A percentile compares a stretch with the other conserved stretches of the same genome.
Conservation (phyloP, 192 early-diverging fungal species). For the Jimgerdemannia flammicorona region DNA sequence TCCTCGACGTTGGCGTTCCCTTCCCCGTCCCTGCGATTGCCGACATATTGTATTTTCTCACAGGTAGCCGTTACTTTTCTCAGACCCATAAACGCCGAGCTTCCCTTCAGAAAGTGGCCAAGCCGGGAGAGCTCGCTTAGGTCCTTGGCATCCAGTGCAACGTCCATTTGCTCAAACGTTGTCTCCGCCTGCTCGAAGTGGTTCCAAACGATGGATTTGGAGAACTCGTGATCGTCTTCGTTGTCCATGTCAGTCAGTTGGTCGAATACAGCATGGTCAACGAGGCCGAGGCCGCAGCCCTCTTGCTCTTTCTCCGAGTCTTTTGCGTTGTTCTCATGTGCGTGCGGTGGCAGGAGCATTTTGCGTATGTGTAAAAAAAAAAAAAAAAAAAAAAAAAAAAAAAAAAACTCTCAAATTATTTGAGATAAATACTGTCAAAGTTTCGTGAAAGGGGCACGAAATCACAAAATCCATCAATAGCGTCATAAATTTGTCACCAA, state of each 20-base stretch:
- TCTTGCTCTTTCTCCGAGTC: too few species aligned
- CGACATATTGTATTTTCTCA: constrained; percentile 86
- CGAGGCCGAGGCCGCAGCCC: constrained; percentile 39
- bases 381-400: too few species aligned
- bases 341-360: too few species aligned
- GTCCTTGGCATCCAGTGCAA: constrained; percentile 65
- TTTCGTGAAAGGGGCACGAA: too few species aligned
- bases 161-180: constrained; percentile 76
- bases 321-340: too few species aligned
- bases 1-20: constrained; percentile 45
- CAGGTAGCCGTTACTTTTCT: constrained; percentile 76
- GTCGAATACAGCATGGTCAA: constrained; percentile 81
- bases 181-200: constrained; percentile 83
- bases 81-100: constrained; percentile 82
- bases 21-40: constrained; percentile 55
- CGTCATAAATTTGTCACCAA: too few species aligned
- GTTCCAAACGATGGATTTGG: constrained; percentile 67
- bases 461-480: too few species aligned
- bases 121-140: constrained; percentile 67
- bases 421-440: too few species aligned
- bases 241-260: constrained; percentile 93
- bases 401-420: too few species aligned
- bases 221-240: constrained; percentile 79
- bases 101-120: constrained; percentile 93
- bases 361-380: too few species aligned